phyloP scores from a whole-genome alignment of 805 yeast species.

The Yarrowia porcina region DNA sequence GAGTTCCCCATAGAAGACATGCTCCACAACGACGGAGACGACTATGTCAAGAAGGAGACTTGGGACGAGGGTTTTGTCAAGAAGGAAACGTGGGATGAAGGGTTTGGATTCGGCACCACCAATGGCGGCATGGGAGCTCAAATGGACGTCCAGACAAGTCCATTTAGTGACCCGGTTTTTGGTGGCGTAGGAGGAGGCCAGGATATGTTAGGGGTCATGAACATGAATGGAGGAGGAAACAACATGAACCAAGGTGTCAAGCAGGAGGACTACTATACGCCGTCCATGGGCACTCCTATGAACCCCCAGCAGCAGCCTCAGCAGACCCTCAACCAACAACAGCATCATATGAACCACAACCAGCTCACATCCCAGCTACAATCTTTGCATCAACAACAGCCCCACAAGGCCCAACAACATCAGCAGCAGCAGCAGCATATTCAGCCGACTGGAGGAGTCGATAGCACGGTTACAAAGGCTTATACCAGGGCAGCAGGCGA shows the following conservation, averaged over 20 bases:
- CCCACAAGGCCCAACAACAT: not conserved
- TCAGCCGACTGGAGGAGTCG: not conserved
- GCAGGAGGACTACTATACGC: not conserved
- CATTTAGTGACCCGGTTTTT: conserved; percentile 12
- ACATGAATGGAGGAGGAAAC: not conserved
- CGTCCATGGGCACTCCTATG: conserved; percentile 9
- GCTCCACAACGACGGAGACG: conserved; percentile 1
- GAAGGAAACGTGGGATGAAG: conserved; percentile 15
- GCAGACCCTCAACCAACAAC: not conserved
- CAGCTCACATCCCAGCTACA: conserved; percentile 1
- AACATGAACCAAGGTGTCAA: not conserved
- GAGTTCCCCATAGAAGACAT: conserved; percentile 18
- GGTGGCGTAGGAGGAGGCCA: not conserved
- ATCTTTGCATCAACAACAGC: not conserved
- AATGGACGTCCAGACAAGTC: conserved; percentile 13
- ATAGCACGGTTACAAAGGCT: not conserved
- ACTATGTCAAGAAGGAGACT: conserved; percentile 10
- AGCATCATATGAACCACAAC: not conserved
- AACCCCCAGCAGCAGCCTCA: not conserved
- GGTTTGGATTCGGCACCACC: not conserved
- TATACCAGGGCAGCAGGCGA: conserved; percentile 14
- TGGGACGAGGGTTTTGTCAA: conserved; percentile 6
- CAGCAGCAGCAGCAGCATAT: not conserved
- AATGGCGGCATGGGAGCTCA: not conserved
- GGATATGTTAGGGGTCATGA: not conserved